Base-by-base conservation (phyloP, 208 protist genomes). In the Leishmania turanica region DNA sequence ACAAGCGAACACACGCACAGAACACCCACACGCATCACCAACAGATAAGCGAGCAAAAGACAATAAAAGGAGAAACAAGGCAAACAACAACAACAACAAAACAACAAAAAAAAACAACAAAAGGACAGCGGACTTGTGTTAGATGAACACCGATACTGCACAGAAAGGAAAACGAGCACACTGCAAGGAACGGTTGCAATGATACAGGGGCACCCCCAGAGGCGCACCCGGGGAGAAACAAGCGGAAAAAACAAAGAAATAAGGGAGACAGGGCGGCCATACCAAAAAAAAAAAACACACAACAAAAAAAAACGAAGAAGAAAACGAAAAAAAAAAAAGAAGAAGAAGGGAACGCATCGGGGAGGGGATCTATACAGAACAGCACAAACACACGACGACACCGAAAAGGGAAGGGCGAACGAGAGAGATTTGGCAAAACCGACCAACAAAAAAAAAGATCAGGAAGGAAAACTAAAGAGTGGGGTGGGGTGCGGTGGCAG, bases 371-470 rank as follows among this genome's bases (percentile, higher is more conserved):
- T 47, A 76, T 24, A 54, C 42, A 65, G 49, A 64, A 37, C 75
- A 58, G 58, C 53, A 75, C 51, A 70, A 13, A 76, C 74, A 77
- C 2, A 58, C 37, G 2, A 70, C 15, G 21, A 34, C 15, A 65
- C 19, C 24, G 0, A 65, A 6, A 66, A 62, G 27, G 7, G n/a
- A 66, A 66, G 47, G 19, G 45, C 27, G 7, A 8, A 5, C 27
- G 27, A 15, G 9, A 34, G 7, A 0, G 42, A 54, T 21, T 31
- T 47, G 40, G 53, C 15, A 75, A 75, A 75, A 53, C 45, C 9
- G 9, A 53, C 62, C 8, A 58, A 37, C 34, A 19, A 74, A 75
- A 75, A 75, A 75, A 68, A 34, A 72, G 34, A 82, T 71, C 47
- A 58, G 58, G 70, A 54, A 40, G 19, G 27, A 78, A 51, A 37